phyloP scores from a whole-genome alignment of 2,329 filamentous ascomycete species.

The Rhynchosporium secalis region DNA sequence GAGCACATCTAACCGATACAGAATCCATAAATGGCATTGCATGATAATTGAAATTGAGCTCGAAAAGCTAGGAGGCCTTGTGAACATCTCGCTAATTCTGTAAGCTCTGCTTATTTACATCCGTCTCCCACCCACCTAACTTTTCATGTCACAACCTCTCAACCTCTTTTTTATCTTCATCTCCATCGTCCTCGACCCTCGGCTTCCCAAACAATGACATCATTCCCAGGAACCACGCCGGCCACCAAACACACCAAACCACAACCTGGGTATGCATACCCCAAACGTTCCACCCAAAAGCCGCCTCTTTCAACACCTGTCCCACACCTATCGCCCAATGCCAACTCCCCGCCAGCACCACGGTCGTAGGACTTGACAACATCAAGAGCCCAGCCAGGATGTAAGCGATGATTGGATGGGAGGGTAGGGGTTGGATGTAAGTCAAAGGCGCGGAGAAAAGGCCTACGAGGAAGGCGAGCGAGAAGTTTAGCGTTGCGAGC shows the following conservation, averaged over 20 bases:
- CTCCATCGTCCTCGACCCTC: conserved; percentile 19
- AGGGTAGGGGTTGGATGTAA: conserved; percentile 61
- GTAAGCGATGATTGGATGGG: conserved; percentile 43
- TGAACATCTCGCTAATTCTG: background rate
- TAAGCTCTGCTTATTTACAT: background rate
- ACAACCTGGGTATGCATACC: conserved; percentile 86
- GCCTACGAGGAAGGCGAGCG: conserved; percentile 81
- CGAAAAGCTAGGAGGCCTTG: too few species aligned
- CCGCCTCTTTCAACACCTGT: conserved; percentile 67
- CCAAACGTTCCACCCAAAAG: conserved; percentile 86
- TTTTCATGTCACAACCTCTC: background rate
- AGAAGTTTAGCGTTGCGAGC: conserved; percentile 95
- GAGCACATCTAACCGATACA: too few species aligned
- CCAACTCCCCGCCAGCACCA: conserved; percentile 51
- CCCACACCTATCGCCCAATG: conserved; percentile 51
- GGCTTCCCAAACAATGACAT: conserved; percentile 52
- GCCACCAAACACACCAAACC: conserved; percentile 96
- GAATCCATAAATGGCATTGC: too few species aligned
- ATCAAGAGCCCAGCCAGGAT: conserved; percentile 55
- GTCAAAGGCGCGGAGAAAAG: conserved; percentile 75
- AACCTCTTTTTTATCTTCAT: background rate
- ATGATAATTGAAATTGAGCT: too few species aligned
- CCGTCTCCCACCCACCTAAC: background rate
- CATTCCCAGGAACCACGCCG: conserved; percentile 75
- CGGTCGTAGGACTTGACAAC: conserved; percentile 58